Base-by-base conservation (phyloP, 805 yeast genomes). In the Candida peoriensis region DNA sequence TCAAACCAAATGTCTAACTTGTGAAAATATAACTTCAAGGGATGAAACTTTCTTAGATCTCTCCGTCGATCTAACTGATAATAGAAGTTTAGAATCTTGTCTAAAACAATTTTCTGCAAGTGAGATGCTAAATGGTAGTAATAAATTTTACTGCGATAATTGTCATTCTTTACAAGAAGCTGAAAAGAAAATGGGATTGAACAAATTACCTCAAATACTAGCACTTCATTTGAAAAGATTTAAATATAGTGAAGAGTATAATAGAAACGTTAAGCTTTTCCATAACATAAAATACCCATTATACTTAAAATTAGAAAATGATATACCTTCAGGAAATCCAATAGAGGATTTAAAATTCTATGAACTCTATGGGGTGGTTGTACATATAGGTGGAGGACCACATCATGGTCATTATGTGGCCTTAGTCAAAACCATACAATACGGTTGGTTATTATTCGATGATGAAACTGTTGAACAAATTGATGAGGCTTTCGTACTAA, bases 351-450 rank as follows among this genome's bases (percentile, higher is more conserved):
- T 74, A 44, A 75, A 74, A 47, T 66, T 79, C 14, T 93, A 88
- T 52, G 96, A 89, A 49, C 62, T 93, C 33, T 81, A 78, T 43
- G 86, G 90, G 0, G 79, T 90, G 28, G 93, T 93, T 10, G 88
- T 93, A 9, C 98, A 93, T 54, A 78, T 93, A 46, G 98, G 98
- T 6, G 95, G 96, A 4, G 97, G 97, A 0, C 97, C 97, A 2
- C 88, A 87, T 64, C 96, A 89, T 60, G 98, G 98, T 0, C 98
- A 93, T 56, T 93, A 93, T 57, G 90, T 93, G 8, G 73, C 95
- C 0, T 64, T 93, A 5, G 81, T 93, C 40, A 87, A 87, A 53
- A 81, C 88, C 5, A 78, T 74, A 35, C 68, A 72, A 16, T 74
- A 76, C 26, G 89, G 96, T 0, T 93, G 98, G 98, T 62, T 93